A percentile compares a stretch with the other conserved stretches of the same genome.
Evolutionary conservation across 306 rosid species (phyloP).

Genomic region (Quercus suber): DNA sequence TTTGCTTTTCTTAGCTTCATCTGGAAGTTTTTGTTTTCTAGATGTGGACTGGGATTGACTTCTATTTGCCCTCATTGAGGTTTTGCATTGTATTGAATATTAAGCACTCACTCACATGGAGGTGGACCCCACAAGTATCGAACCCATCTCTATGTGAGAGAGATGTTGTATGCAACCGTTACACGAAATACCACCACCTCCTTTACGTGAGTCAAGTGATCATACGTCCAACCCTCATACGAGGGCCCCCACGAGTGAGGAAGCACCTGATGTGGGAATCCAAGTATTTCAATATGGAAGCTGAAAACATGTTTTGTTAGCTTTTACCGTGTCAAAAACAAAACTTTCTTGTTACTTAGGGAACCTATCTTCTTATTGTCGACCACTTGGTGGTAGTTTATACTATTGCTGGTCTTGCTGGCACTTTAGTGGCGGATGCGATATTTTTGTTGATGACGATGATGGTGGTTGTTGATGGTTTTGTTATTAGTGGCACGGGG

Average conservation of each 20-base stretch:
- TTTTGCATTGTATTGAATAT: not conserved
- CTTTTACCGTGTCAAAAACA: not conserved
- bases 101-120: not conserved
- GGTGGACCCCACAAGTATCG: no score
- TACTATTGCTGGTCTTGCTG: not conserved
- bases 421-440: not conserved
- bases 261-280: not conserved
- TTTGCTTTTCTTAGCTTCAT: not conserved
- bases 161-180: no score
- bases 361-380: not conserved
- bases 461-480: not conserved
- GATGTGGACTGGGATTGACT: not conserved
- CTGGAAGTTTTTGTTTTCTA: not conserved
- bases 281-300: not conserved
- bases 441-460: not conserved
- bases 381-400: not conserved
- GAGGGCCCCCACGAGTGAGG: not conserved
- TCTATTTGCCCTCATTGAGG: not conserved
- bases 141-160: no score
- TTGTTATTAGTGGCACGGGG: not conserved
- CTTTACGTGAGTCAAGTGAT: not conserved
- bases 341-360: no score
- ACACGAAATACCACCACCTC: not conserved
- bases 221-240: not conserved
- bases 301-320: slow-evolving; percentile 1